Base-by-base conservation (phyloP, 768 basidiomycete genomes). In the Holtermanniella nyarrowii region DNA sequence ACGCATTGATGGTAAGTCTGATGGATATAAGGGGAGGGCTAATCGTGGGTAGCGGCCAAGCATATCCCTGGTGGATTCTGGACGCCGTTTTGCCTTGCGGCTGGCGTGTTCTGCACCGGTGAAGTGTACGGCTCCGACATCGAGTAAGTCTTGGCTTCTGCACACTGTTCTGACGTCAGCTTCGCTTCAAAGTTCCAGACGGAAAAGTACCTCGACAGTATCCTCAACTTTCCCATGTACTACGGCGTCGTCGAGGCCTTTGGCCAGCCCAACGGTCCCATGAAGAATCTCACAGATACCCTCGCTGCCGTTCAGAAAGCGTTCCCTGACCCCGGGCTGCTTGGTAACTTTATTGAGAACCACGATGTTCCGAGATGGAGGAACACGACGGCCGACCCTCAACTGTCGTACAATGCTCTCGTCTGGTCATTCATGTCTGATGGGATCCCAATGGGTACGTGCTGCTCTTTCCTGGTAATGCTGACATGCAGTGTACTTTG, bases 61-160 rank as follows among this genome's bases (percentile, higher is more conserved):
- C 87, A 88, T 63, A 82, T 88, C 45, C 77, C 83, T 49, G 76
- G 77, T 37, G 73, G 76, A 42, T 90, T 89, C 69, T 89, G 86
- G 87, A 80, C 82, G 1, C 61, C 64, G 2, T 88, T 91, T 66
- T 85, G 82, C 59, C 74, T 69, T 26, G 80, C 79, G 14, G 84
- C 85, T 0, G 85, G 83, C 5, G 83, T 88, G 14, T 91, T 86
- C 73, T 89, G 86, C 61, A 85, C 88, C 51, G 88, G 88, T 42
- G 87, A 89, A 73, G 85, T 88, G 26, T 81, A 81, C 52, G 80
- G 76, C n/a, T 62, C 67, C 23, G 76, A 82, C 41, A 74, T 84
- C 18, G 48, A 40, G 48, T 63, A 23, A 27, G 52, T 48, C 25
- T 42, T 5, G n/a, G 1, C 16, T 18, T 26, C 44, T 18, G 23